Evolutionary conservation across 1,284 basidiomycete species (phyloP), one percentile per base, ranked within the genome.

Genomic region (Inonotus hispidus): DNA sequence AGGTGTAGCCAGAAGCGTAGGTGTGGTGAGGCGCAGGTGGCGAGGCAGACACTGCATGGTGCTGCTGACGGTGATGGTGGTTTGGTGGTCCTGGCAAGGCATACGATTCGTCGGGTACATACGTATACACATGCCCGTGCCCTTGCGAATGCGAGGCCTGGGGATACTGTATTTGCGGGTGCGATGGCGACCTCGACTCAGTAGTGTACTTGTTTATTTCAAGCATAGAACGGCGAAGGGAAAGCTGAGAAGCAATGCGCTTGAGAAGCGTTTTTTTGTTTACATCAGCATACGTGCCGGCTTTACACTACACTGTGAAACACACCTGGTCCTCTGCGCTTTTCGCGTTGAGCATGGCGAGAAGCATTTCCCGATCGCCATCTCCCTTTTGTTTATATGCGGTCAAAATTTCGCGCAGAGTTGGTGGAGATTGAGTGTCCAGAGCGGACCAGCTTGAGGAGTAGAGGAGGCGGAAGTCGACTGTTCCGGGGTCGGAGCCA

Each of bases 281-380:
- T 32, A 27, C 27, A 52, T 52, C 50, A 52, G 50, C 50, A 52
- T 25, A 64, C 71, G 37, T 29, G n/a, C 25, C n/a, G 13, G 52
- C 11, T 16, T 14, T 23, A 37, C 19, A 43, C 16, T 2, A 25
- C 6, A 39, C 16, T 10, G 23, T 21, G 59, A 52, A 59, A 71
- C 79, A 60, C 50, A 87, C 87, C 82, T 94, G 89, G 71, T 95
- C 93, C 71, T 95, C 93, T 25, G 92, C 87, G 63, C 85, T 83
- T 77, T 95, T 95, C 71, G 93, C 92, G 65, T 88, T 91, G 57
- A 95, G 78, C 80, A 95, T 90, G 66, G 90, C 84, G 53, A 95
- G 80, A 27, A 95, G 79, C 83, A 94, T 88, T 60, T 94, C 92
- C 43, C 92, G 81, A 79, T 95, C 93, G 53, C 92, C 93, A 66